Conservation (phyloP, 2,329 filamentous ascomycete genomes). For the Sordariomycetes sp. region DNA sequence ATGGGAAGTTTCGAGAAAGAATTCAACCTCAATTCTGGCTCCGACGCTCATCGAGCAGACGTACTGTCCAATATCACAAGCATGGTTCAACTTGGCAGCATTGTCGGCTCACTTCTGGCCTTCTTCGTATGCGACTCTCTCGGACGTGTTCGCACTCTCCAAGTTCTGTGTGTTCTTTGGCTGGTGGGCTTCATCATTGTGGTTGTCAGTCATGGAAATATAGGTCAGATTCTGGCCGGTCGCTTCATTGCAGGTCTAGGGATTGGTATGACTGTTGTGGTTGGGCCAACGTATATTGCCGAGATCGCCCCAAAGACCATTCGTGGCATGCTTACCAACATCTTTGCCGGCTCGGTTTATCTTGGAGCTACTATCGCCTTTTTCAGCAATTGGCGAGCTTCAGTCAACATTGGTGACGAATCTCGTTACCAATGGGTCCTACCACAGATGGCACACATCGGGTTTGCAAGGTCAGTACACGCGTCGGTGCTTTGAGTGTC, state of each 20-base stretch:
- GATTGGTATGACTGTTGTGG: constrained; percentile 1
- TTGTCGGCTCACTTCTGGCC: constrained; percentile 17
- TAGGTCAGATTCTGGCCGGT: not conserved
- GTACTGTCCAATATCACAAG: constrained; percentile 59
- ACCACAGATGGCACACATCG: constrained; percentile 62
- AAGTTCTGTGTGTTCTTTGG: constrained; percentile 2
- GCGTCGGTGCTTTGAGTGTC: constrained; percentile 46
- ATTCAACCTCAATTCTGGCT: constrained; percentile 40
- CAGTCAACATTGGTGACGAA: not conserved
- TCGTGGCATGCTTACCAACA: constrained; percentile 1
- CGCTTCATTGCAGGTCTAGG: constrained; percentile 1
- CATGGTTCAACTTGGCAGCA: constrained; percentile 64
- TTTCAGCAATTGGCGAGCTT: constrained; percentile 1
- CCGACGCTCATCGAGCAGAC: constrained; percentile 40
- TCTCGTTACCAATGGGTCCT: constrained; percentile 59
- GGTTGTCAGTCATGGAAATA: not conserved
- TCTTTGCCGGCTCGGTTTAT: constrained; percentile 2
- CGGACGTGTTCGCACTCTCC: constrained; percentile 1
- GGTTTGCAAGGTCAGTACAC: constrained; percentile 33
- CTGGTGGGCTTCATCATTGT: constrained; percentile 1
- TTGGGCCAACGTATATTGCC: constrained; percentile 2
- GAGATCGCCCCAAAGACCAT: constrained; percentile 1
- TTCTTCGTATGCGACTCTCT: constrained; percentile 2
- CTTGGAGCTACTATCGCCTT: constrained; percentile 1
- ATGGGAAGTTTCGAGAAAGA: constrained; percentile 46